Base-by-base conservation (phyloP, 2,329 filamentous ascomycete species). In the Colletotrichum godetiae region DNA sequence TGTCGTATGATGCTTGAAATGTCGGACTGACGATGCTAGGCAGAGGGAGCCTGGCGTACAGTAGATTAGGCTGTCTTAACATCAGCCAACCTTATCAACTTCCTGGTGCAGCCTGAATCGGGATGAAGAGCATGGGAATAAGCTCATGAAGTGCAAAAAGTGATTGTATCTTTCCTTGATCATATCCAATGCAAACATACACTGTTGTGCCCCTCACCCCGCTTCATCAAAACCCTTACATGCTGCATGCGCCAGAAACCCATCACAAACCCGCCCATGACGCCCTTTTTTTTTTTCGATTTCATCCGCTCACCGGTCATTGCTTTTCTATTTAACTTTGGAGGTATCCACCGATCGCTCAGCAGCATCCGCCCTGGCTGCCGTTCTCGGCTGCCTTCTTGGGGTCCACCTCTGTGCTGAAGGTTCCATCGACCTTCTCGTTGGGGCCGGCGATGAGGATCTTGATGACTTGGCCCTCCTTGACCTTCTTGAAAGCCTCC, bases 401-500 rank as follows among this genome's bases (percentile, higher is more conserved):
- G 49, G 60, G 59, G 55, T 75, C 73, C 58, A 74, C 73, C 1
- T 52, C 33, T 37, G 73, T 75, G 63, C 72, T 65, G 59, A 75
- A 62, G 37, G 52, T 58, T 33, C n/a, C 63, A 71, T 79, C 76
- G 13, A 81, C 68, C 80, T 88, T 91, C 89, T 90, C 88, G 75
- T 92, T 92, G 8, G 91, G 91, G 0, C 91, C 91, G 4, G 87
- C 89, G 78, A 93, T 93, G 77, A 93, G 77, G 27, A 92, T 87
- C 86, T 93, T 93, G 79, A 93, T 92, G 24, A 90, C 91, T 85
- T 97, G 92, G 2, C 95, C 95, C 77, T 90, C 89, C 87, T 95
- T 95, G 53, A 97, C 95, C 84, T 95, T 93, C 79, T 92, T 88
- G 80, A 98, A 98, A 0, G 96, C 96, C 79, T 93, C 87, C 85